Evolutionary conservation across 1,284 basidiomycete species (phyloP).

Genomic region (Leccinum subfulvum): DNA sequence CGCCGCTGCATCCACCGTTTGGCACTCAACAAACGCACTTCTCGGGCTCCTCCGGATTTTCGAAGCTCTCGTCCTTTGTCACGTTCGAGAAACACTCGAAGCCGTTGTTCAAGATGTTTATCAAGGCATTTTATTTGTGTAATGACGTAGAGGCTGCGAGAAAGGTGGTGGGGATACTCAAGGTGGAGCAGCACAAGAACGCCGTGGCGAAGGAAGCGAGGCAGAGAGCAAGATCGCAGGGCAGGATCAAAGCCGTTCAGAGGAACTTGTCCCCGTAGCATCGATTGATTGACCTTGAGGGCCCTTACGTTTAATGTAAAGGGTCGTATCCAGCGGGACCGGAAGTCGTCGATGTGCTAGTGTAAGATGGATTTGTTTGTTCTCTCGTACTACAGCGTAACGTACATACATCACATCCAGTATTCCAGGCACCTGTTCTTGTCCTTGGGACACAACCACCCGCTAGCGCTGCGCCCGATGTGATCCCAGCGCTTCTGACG

Average conservation of each 20-base stretch:
- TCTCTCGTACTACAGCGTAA: neutral
- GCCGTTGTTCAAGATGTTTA: conserved; percentile 70
- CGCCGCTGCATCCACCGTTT: conserved; percentile 41
- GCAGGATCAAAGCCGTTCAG: conserved; percentile 18
- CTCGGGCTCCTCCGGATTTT: conserved; percentile 29
- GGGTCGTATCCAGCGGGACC: neutral
- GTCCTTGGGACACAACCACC: neutral
- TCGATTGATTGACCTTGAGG: neutral
- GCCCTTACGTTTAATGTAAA: neutral
- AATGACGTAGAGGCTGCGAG: conserved; percentile 53
- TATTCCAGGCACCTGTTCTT: neutral
- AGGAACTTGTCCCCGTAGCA: conserved; percentile 10
- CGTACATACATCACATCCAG: neutral
- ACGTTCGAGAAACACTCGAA: conserved; percentile 55
- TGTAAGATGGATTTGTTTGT: neutral
- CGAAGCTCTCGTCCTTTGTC: conserved; percentile 38
- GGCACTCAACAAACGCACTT: conserved; percentile 31
- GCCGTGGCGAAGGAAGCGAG: conserved; percentile 16
- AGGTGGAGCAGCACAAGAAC: conserved; percentile 37
- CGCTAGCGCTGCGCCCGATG: neutral
- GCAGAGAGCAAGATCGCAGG: conserved; percentile 19
- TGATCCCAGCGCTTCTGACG: neutral
- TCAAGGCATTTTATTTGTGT: conserved; percentile 56
- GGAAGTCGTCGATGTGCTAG: neutral
- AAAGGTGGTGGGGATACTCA: conserved; percentile 54